Percentiles rank a stretch among this genome's conserved stretches.
These are phyloP conservation scores for Lactarius psammicola DNA, from an alignment of 768 basidiomycete genomes.

Conservation along the genomic window DNA sequence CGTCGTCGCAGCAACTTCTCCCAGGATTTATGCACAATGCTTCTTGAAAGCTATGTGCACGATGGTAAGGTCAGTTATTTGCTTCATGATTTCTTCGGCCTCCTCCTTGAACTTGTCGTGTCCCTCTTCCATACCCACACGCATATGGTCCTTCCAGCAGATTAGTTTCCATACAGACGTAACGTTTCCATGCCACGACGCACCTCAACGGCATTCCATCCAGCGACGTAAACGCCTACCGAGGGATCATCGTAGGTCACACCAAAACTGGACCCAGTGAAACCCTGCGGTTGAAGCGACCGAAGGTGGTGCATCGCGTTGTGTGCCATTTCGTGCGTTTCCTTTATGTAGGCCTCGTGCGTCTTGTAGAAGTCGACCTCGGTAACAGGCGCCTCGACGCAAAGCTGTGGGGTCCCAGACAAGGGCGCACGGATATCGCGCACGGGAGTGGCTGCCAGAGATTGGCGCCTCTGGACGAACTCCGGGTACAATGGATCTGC, in stretches of 20 bases:
- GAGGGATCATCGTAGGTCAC: neutral
- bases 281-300: slow-evolving; percentile 9
- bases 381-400: slow-evolving; percentile 3
- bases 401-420: neutral
- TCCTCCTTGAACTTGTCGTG: neutral
- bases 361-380: slow-evolving; percentile 3
- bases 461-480: neutral
- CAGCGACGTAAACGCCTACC: neutral
- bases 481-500: slow-evolving; percentile 6
- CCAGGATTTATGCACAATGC: neutral
- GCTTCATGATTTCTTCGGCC: neutral
- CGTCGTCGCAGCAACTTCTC: neutral
- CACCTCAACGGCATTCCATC: slow-evolving; percentile 18
- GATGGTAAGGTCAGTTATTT: neutral
- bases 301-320: neutral
- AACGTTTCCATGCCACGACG: neutral
- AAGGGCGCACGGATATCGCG: neutral
- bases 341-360: neutral
- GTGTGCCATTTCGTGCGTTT: neutral
- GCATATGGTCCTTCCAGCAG: neutral
- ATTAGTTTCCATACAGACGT: neutral
- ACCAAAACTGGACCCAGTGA: slow-evolving; percentile 3
- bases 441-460: neutral
- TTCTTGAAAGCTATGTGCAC: neutral
- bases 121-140: neutral